Conservation (phyloP, 1,284 basidiomycete genomes). For the Leccinum angustisporum region DNA sequence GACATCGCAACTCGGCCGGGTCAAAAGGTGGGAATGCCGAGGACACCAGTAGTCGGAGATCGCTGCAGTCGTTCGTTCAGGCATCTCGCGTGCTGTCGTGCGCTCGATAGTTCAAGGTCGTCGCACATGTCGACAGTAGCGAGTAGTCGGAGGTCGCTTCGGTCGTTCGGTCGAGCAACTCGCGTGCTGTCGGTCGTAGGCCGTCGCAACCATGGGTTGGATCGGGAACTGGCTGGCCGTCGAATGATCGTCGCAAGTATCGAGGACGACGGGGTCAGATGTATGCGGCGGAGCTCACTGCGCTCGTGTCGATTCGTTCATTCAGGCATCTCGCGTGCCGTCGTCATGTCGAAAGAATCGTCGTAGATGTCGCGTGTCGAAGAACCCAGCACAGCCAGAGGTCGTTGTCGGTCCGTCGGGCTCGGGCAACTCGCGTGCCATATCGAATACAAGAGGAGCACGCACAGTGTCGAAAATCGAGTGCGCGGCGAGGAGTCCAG, state of each 20-base stretch:
- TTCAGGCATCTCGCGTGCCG: neutral
- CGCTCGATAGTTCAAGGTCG: neutral
- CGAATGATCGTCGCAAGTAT: neutral
- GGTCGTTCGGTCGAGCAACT: neutral
- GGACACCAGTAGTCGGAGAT: neutral
- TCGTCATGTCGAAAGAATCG: neutral
- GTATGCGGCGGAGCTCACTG: neutral
- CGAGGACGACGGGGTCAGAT: no score
- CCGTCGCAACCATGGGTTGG: neutral
- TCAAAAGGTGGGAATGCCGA: neutral
- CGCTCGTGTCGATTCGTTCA: neutral
- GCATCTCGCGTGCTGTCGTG: neutral
- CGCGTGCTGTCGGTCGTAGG: neutral
- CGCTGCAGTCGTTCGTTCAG: neutral
- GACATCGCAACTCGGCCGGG: neutral
- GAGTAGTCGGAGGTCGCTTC: neutral
- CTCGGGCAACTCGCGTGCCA: constrained; percentile 10
- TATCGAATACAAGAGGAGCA: neutral
- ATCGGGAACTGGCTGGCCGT: neutral
- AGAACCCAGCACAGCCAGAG: neutral
- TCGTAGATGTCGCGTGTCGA: neutral
- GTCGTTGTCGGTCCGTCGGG: neutral
- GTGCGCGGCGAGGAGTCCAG: neutral
- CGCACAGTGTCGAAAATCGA: neutral
- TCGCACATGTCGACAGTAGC: neutral